phyloP scores from a whole-genome alignment of 169 alveolate species.

The Plasmodium gallinaceum region DNA sequence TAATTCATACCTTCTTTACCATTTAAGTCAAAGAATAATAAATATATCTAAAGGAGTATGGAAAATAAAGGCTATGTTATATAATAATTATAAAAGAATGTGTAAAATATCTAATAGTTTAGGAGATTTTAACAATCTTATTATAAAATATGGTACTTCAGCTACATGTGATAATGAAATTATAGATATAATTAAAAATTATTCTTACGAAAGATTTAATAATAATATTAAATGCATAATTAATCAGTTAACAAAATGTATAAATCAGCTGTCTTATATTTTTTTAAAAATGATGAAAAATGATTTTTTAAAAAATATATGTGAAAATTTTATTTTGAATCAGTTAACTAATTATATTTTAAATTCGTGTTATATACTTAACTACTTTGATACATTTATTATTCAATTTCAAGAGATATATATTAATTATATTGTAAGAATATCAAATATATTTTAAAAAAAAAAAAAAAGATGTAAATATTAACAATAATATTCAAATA shows the following conservation, averaged over 20 bases:
- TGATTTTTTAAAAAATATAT: slow-evolving; percentile 9
- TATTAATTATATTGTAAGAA: slow-evolving; percentile 27
- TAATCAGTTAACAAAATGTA: slow-evolving; percentile 1
- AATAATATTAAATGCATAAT: slow-evolving; percentile 11
- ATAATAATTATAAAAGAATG: slow-evolving; percentile 65
- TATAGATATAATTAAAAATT: slow-evolving; percentile 10
- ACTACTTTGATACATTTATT: slow-evolving; percentile 35
- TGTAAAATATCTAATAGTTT: slow-evolving; percentile 33
- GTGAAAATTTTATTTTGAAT: slow-evolving; percentile 25
- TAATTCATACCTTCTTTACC: slow-evolving; percentile 36
- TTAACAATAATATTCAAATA: background rate
- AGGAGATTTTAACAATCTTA: slow-evolving; percentile 22
- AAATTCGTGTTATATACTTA: slow-evolving; percentile 41
- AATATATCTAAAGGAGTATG: slow-evolving; percentile 36
- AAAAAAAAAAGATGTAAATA: slow-evolving; percentile 8
- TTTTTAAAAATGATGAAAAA: slow-evolving; percentile 29
- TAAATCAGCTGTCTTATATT: slow-evolving; percentile 25
- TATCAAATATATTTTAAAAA: background rate
- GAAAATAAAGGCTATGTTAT: slow-evolving; percentile 72
- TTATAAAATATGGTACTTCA: slow-evolving; percentile 44
- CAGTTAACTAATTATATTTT: slow-evolving; percentile 27
- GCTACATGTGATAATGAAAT: slow-evolving; percentile 23
- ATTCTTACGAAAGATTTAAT: slow-evolving; percentile 38
- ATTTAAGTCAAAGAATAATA: slow-evolving; percentile 32
- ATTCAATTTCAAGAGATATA: slow-evolving; percentile 43